Conservation (phyloP, 1,284 basidiomycete species). For the Malassezia yamatoensis region DNA sequence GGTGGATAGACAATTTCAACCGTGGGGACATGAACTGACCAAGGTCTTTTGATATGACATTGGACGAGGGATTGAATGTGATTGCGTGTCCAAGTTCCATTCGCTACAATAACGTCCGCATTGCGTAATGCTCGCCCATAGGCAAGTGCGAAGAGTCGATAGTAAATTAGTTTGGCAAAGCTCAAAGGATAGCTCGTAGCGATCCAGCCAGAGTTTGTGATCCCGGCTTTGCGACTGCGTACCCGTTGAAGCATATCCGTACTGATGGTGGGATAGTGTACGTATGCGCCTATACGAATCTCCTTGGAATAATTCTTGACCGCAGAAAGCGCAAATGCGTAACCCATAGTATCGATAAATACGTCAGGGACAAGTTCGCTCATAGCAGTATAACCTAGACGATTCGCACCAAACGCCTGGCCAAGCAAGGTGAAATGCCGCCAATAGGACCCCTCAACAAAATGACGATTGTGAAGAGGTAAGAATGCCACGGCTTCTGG, state of each 20-base stretch:
- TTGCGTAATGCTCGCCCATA: conserved; percentile 68
- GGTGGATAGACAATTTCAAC: conserved; percentile 69
- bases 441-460: conserved; percentile 77
- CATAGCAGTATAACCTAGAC: conserved; percentile 71
- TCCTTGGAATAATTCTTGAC: conserved; percentile 56
- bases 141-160: conserved; percentile 70
- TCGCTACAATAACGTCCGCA: conserved; percentile 70
- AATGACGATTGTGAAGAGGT: conserved; percentile 60
- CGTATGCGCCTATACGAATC: conserved; percentile 74
- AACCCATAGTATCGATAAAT: conserved; percentile 96
- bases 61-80: conserved; percentile 58
- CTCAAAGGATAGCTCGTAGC: conserved; percentile 59
- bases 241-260: conserved; percentile 85
- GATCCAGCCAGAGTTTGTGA: conserved; percentile 58
- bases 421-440: conserved; percentile 77
- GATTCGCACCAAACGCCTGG: conserved; percentile 77
- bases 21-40: conserved; percentile 37
- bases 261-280: conserved; percentile 90
- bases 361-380: conserved; percentile 66
- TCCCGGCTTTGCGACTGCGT: conserved; percentile 53
- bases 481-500: conserved; percentile 64
- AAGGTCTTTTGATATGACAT: conserved; percentile 45
- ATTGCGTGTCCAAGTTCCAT: conserved; percentile 84
- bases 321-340: conserved; percentile 80
- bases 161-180: conserved; percentile 72